Evolutionary conservation across 306 rosid species (phyloP).

Genomic region (Clitoria ternatea): DNA sequence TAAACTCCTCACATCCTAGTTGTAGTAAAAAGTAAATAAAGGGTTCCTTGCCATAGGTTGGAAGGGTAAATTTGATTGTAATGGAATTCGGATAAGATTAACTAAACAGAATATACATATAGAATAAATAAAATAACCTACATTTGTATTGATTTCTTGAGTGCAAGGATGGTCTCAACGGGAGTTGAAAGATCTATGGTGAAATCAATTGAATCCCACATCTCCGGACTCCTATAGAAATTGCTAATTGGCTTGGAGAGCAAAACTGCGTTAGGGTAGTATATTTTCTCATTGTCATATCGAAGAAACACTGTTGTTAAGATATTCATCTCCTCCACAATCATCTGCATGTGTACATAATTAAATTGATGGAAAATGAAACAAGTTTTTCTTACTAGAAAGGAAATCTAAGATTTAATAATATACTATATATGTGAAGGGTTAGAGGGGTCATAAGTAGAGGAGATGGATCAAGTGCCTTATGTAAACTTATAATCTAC

Average conservation of each 20-base stretch:
- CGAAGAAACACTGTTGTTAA: constrained; percentile 54
- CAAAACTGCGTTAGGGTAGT: constrained; percentile 50
- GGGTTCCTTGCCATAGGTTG: too few relatives aligned
- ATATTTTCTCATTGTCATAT: constrained; percentile 52
- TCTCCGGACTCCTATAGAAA: constrained; percentile 54
- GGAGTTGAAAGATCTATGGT: constrained; percentile 41
- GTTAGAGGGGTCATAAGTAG: too few relatives aligned
- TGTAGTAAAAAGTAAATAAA: too few relatives aligned
- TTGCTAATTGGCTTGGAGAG: constrained; percentile 48
- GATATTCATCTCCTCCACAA: constrained; percentile 57
- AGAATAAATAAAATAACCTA: constrained; percentile 15
- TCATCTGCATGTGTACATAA: constrained; percentile 30
- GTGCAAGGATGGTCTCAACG: constrained; percentile 41
- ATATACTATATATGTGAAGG: too few relatives aligned
- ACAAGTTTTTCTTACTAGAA: not conserved
- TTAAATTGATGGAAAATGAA: not conserved
- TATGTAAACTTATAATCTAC: too few relatives aligned
- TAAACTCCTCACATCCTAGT: too few relatives aligned
- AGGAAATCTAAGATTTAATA: not conserved
- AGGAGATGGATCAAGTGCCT: too few relatives aligned
- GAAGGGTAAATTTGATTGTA: too few relatives aligned
- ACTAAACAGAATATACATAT: not conserved
- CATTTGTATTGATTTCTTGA: constrained; percentile 52
- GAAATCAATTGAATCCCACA: constrained; percentile 44
- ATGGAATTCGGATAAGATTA: not conserved